These are phyloP conservation scores for Tetracentron sinense DNA, from an alignment of 164 flowering plant species.

Conservation along the genomic window DNA sequence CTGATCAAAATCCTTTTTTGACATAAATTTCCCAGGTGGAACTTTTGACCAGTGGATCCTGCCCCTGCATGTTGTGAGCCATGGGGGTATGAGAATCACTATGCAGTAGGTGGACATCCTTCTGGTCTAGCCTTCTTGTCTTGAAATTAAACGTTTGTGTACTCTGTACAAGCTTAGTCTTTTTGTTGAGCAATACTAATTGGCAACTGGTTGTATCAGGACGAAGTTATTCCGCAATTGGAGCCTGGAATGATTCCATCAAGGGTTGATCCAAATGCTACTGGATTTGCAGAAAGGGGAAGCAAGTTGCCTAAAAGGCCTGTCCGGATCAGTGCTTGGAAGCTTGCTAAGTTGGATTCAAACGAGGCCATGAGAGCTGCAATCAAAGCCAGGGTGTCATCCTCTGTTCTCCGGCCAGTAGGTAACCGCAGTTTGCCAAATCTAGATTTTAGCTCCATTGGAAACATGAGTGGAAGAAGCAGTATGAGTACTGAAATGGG, in stretches of 20 bases:
- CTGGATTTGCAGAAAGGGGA: conserved; percentile 48
- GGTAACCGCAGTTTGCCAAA: conserved; percentile 51
- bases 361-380: conserved; percentile 85
- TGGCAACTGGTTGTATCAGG: conserved; percentile 40
- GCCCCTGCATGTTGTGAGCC: no score
- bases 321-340: conserved; percentile 90
- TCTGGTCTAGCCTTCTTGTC: neutral
- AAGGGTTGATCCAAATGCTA: conserved; percentile 90
- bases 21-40: neutral
- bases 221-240: conserved; percentile 92
- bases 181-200: neutral
- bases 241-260: conserved; percentile 95
- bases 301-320: conserved; percentile 52
- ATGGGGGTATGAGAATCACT: no score
- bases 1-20: neutral
- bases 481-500: conserved; percentile 69
- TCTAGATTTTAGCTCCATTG: conserved; percentile 72
- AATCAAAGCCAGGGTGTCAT: conserved; percentile 93
- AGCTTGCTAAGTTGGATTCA: conserved; percentile 87
- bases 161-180: neutral
- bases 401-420: conserved; percentile 85
- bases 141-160: neutral
- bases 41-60: neutral
- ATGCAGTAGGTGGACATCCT: neutral
- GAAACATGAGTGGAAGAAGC: conserved; percentile 68